Base-by-base conservation (phyloP, 345 rosid species). In the Pugionium dolabratum region DNA sequence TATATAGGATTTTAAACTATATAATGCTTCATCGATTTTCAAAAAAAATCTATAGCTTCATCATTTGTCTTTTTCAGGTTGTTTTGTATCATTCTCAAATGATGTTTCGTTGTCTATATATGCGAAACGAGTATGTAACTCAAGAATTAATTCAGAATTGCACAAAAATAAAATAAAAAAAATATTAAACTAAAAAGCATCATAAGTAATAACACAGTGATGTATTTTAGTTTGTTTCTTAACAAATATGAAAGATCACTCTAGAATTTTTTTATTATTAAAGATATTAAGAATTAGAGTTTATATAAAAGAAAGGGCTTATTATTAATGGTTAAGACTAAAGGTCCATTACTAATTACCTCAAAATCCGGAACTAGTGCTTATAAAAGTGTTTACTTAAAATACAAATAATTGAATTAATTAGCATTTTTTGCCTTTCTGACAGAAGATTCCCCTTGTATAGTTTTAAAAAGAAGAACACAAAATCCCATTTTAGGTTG, bases 341-440 rank as follows among this genome's bases (percentile, higher is more conserved):
- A 56, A 71, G 37, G 25, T 35, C 43, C 66, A 41, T 31, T 51
- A 72, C 66, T 59, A 59, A 10, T 65, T 65, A 25, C 61, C 76
- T 42, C 36, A 59, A 56, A 51, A 58, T 66, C 66, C 61, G 71
- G 70, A 60, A 72, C 62, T 72, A 72, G 76, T 72, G 76, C 66
- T 51, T 30, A 43, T 10, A 57, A 64, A 65, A 62, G 64, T 18
- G 5, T 58, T 42, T 34, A 51, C 3, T 72, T 55, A 56, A 9
- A 35, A 9, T 64, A 42, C 54, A 57, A 62, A 45, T 18, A 39
- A 46, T 30, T 18, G 25, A 47, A 57, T 64, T 64, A 59, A 41
- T 47, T 50, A 72, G 39, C 54, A 72, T 34, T 57, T 7, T 46
- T 32, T 30, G 7, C 63, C 44, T 62, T 46, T 31, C 41, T 46